Base-by-base conservation (phyloP, 1,139 yeast species). In the Taiozyma sp. region DNA sequence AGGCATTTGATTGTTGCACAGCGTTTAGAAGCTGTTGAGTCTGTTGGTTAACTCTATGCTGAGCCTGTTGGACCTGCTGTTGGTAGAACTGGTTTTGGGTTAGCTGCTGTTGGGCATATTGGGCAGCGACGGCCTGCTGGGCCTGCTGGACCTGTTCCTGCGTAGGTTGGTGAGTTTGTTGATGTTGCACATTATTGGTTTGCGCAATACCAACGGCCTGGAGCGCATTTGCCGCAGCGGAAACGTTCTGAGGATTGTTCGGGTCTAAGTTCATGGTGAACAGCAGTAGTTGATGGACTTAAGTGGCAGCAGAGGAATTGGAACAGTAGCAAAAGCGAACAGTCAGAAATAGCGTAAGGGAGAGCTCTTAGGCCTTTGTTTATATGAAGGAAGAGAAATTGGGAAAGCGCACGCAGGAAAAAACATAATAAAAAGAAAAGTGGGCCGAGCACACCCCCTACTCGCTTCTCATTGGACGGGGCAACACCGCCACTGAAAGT, bases 171-270 rank as follows among this genome's bases (percentile, higher is more conserved):
- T 39, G 29, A 13, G 32, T 23, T 30, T 50, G 46, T 46, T 43
- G 54, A n/a, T 55, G 43, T 46, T 55, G 56, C 43, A 49, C 52
- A 49, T 50, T 53, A 52, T 44, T 45, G 51, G 55, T 44, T 43
- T 52, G 52, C 36, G 57, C 57, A 34, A 57, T 46, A 40, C 59
- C 58, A 16, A 58, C 63, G 4, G 56, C 60, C 48, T 60, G 62
- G 3, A 60, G 53, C 7, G 63, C 63, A 34, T 45, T 55, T 27
- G 60, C 60, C 14, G 63, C 63, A 44, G 54, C 58, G 44, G 52
- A 55, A 40, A 54, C 58, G 36, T 48, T 51, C 22, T 52, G 54
- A 16, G 52, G 48, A 45, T 45, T 48, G 32, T 45, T 51, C 27
- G 57, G 59, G 32, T 59, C 61, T 46, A 59, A 32, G 29, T 56